Evolutionary conservation across 2,329 filamentous ascomycete genomes (phyloP).

Genomic region (Laburnicola sp.): DNA sequence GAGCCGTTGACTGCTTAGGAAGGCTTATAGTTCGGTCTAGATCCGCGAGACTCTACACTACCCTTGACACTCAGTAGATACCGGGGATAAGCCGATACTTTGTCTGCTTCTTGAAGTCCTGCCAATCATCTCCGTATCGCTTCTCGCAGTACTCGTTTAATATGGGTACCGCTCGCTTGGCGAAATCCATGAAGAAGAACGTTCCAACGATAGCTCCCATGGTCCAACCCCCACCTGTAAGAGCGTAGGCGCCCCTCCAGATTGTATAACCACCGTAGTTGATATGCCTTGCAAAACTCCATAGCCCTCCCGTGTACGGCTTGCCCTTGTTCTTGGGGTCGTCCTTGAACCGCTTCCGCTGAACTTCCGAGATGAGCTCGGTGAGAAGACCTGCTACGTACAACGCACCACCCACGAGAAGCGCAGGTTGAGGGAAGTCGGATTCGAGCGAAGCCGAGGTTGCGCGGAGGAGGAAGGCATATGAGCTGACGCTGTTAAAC

Average conservation of each 20-base stretch:
- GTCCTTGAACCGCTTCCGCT: conserved; percentile 58
- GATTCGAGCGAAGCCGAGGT: conserved; percentile 52
- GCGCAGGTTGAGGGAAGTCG: conserved; percentile 44
- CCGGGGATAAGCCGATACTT: conserved; percentile 43
- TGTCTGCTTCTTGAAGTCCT: conserved; percentile 46
- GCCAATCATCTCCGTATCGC: conserved; percentile 48
- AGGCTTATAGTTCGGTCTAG: neutral
- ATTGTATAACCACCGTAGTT: conserved; percentile 59
- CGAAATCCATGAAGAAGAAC: conserved; percentile 54
- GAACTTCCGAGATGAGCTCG: conserved; percentile 61
- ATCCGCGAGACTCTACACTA: neutral
- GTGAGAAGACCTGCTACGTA: conserved; percentile 58
- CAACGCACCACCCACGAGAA: conserved; percentile 54
- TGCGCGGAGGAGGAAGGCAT: conserved; percentile 56
- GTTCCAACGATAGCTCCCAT: conserved; percentile 48
- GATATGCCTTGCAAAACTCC: conserved; percentile 55
- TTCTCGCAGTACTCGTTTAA: conserved; percentile 55
- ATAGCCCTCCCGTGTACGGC: conserved; percentile 55
- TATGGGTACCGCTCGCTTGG: conserved; percentile 49
- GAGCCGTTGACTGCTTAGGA: neutral
- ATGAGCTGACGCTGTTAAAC: conserved; percentile 59
- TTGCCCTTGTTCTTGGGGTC: conserved; percentile 57
- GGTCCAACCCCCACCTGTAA: conserved; percentile 53
- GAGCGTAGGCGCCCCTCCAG: conserved; percentile 55
- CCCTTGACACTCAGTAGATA: conserved; percentile 27